These are phyloP conservation scores for Zoysia matrella DNA, from an alignment of 202 grass and related monocot genomes.

Conservation along the genomic window DNA sequence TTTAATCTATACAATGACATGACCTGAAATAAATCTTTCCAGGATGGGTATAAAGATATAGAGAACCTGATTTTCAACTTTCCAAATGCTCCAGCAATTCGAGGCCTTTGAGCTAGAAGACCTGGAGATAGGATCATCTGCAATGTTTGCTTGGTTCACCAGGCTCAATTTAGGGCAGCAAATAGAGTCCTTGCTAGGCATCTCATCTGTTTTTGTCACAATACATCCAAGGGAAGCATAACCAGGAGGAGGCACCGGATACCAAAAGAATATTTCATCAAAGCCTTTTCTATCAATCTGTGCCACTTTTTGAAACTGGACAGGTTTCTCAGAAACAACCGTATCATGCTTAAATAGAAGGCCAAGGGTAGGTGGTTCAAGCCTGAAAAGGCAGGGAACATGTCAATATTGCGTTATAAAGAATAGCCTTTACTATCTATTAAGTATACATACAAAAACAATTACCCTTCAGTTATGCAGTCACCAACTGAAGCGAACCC, in stretches of 20 bases:
- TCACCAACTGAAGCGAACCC: conserved; percentile 87
- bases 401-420: conserved; percentile 32
- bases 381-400: conserved; percentile 54
- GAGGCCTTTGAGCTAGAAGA: conserved; percentile 82
- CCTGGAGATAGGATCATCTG: conserved; percentile 77
- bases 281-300: conserved; percentile 78
- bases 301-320: conserved; percentile 84
- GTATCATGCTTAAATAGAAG: conserved; percentile 87
- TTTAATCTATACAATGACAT: conserved; percentile 34
- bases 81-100: conserved; percentile 98
- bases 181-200: conserved; percentile 78
- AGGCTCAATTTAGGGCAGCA: conserved; percentile 87
- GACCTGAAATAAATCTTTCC: conserved; percentile 33
- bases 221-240: conserved; percentile 93
- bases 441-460: conserved; percentile 19
- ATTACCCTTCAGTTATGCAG: conserved; percentile 93
- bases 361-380: conserved; percentile 90
- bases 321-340: conserved; percentile 76
- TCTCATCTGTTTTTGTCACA: conserved; percentile 83
- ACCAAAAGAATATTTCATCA: conserved; percentile 95
- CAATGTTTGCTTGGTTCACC: conserved; percentile 80
- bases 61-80: conserved; percentile 92
- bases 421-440: conserved; percentile 17
- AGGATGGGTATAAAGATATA: conserved; percentile 16
- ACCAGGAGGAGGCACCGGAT: conserved; percentile 87